Evolutionary conservation across 1,284 basidiomycete genomes (phyloP).

Genomic region (Cryptococcus sp.): DNA sequence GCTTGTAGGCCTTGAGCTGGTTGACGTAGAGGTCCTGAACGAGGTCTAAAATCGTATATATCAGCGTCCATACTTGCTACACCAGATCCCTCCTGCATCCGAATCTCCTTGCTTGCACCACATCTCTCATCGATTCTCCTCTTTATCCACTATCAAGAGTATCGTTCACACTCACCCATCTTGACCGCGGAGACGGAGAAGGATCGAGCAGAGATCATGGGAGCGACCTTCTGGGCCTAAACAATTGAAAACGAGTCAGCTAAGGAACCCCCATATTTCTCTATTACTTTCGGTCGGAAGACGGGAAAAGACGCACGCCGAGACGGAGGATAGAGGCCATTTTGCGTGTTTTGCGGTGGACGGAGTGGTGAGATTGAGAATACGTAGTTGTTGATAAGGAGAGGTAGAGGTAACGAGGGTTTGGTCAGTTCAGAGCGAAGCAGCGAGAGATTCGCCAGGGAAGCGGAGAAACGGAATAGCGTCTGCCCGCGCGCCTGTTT

Average conservation of each 20-base stretch:
- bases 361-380: constrained; percentile 1
- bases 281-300: too few species aligned
- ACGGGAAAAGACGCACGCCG: constrained; percentile 31
- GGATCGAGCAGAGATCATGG: constrained; percentile 47
- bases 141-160: background rate
- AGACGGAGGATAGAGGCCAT: constrained; percentile 50
- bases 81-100: background rate
- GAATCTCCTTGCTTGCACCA: background rate
- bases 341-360: constrained; percentile 38
- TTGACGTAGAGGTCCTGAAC: constrained; percentile 89
- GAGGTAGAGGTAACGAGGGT: background rate
- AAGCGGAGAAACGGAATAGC: constrained; percentile 1
- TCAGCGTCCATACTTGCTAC: background rate
- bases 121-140: background rate
- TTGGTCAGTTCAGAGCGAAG: background rate
- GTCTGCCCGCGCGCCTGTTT: constrained; percentile 2
- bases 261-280: too few species aligned
- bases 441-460: constrained; percentile 2
- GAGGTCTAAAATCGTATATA: constrained; percentile 63
- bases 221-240: constrained; percentile 17
- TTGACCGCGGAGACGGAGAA: constrained; percentile 69
- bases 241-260: constrained; percentile 25
- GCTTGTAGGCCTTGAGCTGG: constrained; percentile 88
- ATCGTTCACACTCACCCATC: constrained; percentile 62
- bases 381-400: constrained; percentile 1